Percentiles rank a stretch among this genome's conserved stretches.
phyloP scores from a whole-genome alignment of 805 yeast genomes.

The Diddensiella transvaalensis region DNA sequence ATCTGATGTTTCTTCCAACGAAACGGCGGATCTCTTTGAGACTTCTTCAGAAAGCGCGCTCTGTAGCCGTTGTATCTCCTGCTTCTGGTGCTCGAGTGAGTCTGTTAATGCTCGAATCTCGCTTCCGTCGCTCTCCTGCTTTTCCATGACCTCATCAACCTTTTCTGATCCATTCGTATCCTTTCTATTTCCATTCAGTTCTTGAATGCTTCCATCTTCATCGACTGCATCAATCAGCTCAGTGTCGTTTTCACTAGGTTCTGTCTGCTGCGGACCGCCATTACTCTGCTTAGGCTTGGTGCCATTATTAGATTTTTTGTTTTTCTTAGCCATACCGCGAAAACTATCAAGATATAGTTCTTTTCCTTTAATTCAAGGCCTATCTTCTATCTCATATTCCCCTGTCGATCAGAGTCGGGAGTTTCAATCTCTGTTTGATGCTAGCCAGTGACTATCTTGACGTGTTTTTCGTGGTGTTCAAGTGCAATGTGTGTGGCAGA shows the following conservation, averaged over 20 bases:
- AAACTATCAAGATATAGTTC: no score
- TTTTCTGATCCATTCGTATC: constrained; percentile 1
- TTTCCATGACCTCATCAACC: neutral
- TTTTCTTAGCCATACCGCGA: constrained; percentile 16
- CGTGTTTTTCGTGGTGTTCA: no score
- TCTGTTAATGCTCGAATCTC: neutral
- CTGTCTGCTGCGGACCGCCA: neutral
- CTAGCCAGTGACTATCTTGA: no score
- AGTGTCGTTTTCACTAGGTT: neutral
- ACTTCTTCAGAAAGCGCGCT: neutral
- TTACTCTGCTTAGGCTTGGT: constrained; percentile 6
- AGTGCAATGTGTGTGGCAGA: no score
- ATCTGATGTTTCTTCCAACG: neutral
- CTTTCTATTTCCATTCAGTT: neutral
- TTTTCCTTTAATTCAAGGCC: no score
- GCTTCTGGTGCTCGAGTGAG: neutral
- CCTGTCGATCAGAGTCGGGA: no score
- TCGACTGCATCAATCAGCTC: neutral
- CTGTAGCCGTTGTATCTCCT: neutral
- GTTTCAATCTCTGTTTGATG: no score
- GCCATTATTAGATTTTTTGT: constrained; percentile 6
- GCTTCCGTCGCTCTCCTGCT: neutral
- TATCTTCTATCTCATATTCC: no score
- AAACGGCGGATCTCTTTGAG: neutral
- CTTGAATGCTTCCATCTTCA: neutral